Evolutionary conservation across 306 rosid genomes (phyloP), one percentile per base, ranked within the genome.

Genomic region (Cucumis hystrix): DNA sequence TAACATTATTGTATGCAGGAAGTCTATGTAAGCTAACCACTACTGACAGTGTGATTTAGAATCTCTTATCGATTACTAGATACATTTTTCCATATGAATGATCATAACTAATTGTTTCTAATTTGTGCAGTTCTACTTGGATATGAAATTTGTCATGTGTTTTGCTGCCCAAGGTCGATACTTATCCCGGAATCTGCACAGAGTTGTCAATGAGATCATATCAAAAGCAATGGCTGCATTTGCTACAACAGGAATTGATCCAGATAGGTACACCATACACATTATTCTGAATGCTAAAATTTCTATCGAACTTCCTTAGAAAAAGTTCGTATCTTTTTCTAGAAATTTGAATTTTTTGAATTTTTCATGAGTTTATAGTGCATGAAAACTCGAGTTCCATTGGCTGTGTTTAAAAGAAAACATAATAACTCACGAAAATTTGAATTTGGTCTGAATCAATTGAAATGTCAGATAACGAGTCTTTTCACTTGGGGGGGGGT

Each of bases 101-200:
- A 69, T 15, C 6, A n/a, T 14, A 23, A 39, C 6, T 39, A 33
- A 33, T 23, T 43, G 71, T 14, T 81, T 73, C 16, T 80, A 59
- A 65, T 16, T 75, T 75, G 65, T 86, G 96, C 99, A 96, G 99
- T 92, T 96, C 82, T 96, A 92, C 83, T 84, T 96, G 87, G 99
- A 96, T 80, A 96, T 96, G 99, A 96, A 91, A 89, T 96, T 96
- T n/a, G 99, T 92, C 68, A 85, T 88, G 71, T 86, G 90, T 85
- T 96, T 96, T 85, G 97, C 97, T 77, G 87, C 96, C 84, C 96
- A 96, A 71, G 91, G 97, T 37, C 98, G 98, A 40, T 96, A 89
- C 86, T 83, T 89, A 80, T 92, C 98, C 66, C 84, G 99, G 75
- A 92, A 91, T 79, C 86, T 96, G 88, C 92, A 87, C 82, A 86